Conservation (phyloP, 2,329 filamentous ascomycete genomes). For the Balansia obtecta region DNA sequence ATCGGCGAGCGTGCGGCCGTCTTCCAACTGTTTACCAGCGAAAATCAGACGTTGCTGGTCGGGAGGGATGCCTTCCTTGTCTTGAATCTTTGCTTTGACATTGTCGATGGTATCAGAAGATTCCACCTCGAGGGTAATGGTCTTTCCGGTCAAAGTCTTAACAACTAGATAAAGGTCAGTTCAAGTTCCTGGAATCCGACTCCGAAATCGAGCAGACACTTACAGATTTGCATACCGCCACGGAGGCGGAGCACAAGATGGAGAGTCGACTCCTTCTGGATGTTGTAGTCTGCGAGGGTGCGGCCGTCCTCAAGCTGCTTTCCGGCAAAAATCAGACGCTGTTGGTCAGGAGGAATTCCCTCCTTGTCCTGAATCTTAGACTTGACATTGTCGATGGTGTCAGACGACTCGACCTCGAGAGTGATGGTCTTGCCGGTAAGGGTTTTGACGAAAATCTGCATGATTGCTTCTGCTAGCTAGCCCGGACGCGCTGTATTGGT, state of each 20-base stretch:
- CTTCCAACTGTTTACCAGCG: slow-evolving; percentile 89
- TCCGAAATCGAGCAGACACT: slow-evolving; percentile 13
- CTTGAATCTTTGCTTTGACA: slow-evolving; percentile 93
- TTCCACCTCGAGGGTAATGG: slow-evolving; percentile 83
- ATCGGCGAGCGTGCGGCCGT: slow-evolving; percentile 78
- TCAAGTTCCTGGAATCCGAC: too few species aligned
- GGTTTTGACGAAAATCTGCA: slow-evolving; percentile 16
- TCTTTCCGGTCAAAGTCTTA: slow-evolving; percentile 85
- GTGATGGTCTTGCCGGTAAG: slow-evolving; percentile 56
- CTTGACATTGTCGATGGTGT: slow-evolving; percentile 97
- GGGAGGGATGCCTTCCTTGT: slow-evolving; percentile 93
- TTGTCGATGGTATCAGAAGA: slow-evolving; percentile 90
- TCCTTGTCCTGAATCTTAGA: slow-evolving; percentile 98
- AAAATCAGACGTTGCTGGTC: slow-evolving; percentile 95
- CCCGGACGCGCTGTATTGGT: slow-evolving; percentile 1
- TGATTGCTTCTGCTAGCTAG: slow-evolving; percentile 8
- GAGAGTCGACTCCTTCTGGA: slow-evolving; percentile 54
- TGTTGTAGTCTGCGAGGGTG: slow-evolving; percentile 43
- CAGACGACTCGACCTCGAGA: slow-evolving; percentile 68
- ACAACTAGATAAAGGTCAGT: slow-evolving; percentile 35
- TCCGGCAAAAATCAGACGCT: slow-evolving; percentile 89
- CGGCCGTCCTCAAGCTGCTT: slow-evolving; percentile 92
- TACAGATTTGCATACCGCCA: slow-evolving; percentile 55
- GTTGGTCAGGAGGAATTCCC: slow-evolving; percentile 91
- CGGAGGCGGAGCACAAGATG: slow-evolving; percentile 64